Evolutionary conservation across 371 early-diverging fungal species (phyloP).

Genomic region (Circinella minor): DNA sequence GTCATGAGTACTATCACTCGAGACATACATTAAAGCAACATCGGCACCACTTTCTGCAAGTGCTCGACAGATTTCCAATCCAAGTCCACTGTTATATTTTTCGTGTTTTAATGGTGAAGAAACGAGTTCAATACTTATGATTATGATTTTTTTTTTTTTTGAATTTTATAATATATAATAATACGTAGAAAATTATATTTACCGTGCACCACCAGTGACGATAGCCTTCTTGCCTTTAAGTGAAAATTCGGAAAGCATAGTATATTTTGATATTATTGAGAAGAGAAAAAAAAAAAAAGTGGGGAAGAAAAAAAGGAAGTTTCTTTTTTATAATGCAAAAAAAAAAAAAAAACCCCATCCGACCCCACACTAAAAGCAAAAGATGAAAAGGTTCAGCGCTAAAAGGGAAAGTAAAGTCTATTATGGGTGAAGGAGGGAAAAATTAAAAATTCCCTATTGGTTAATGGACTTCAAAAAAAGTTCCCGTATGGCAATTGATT

Average conservation of each 20-base stretch:
- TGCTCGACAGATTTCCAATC: slow-evolving; percentile 49
- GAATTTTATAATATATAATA: neutral
- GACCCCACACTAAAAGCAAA: too few relatives aligned
- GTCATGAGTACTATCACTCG: slow-evolving; percentile 42
- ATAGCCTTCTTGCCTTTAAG: slow-evolving; percentile 49
- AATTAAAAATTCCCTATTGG: neutral
- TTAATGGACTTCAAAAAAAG: neutral
- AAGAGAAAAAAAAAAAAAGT: slow-evolving; percentile 11
- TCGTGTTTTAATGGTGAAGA: too few relatives aligned
- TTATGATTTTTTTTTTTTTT: too few relatives aligned
- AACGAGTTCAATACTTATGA: too few relatives aligned
- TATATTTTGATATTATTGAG: slow-evolving; percentile 9
- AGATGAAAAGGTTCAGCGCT: too few relatives aligned
- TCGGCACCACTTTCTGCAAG: slow-evolving; percentile 53
- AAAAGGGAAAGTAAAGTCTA: too few relatives aligned
- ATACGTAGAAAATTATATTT: slow-evolving; percentile 10
- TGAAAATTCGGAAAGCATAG: slow-evolving; percentile 43
- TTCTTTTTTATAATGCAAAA: neutral
- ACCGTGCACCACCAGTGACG: slow-evolving; percentile 55
- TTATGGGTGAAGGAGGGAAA: too few relatives aligned
- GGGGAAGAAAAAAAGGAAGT: neutral
- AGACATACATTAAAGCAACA: slow-evolving; percentile 55
- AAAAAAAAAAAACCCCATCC: too few relatives aligned
- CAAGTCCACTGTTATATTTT: slow-evolving; percentile 35
- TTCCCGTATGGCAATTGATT: neutral